A percentile compares a stretch with the other conserved stretches of the same genome.
Evolutionary conservation across 495 filamentous ascomycete species (phyloP).

Genomic region (Penicillium lagena): DNA sequence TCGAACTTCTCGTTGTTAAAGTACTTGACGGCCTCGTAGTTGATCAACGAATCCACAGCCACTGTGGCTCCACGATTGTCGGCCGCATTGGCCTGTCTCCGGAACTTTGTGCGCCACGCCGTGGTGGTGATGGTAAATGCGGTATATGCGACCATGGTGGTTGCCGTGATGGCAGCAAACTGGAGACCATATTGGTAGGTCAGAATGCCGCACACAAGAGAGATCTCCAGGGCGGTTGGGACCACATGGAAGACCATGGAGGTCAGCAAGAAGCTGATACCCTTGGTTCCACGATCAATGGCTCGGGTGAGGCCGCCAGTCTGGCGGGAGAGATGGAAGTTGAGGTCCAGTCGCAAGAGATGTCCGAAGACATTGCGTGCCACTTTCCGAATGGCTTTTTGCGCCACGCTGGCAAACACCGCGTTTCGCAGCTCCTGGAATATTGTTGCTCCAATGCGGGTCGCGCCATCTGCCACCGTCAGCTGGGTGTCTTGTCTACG

Average conservation of each 20-base stretch:
- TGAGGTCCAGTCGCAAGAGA: constrained; percentile 78
- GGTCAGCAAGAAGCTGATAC: constrained; percentile 91
- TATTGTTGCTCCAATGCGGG: constrained; percentile 77
- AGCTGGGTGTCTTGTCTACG: not conserved
- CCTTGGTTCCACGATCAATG: constrained; percentile 95
- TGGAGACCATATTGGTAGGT: constrained; percentile 91
- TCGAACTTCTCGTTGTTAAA: constrained; percentile 99
- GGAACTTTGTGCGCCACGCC: constrained; percentile 93
- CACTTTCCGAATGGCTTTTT: constrained; percentile 89
- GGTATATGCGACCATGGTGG: constrained; percentile 89
- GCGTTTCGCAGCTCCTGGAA: constrained; percentile 93
- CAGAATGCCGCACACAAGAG: constrained; percentile 88
- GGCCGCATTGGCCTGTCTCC: constrained; percentile 88
- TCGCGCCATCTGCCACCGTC: constrained; percentile 60
- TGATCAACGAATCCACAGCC: constrained; percentile 93
- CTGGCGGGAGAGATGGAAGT: constrained; percentile 89
- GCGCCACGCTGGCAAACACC: constrained; percentile 92
- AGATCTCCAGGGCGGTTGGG: constrained; percentile 88
- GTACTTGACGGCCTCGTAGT: constrained; percentile 98
- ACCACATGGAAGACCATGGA: constrained; percentile 99
- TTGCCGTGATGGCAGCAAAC: constrained; percentile 85
- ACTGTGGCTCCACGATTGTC: constrained; percentile 95
- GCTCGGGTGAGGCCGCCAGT: constrained; percentile 91
- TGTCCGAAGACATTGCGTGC: constrained; percentile 91
- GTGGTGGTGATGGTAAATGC: constrained; percentile 94